Evolutionary conservation across 2,329 filamentous ascomycete genomes (phyloP), one percentile per base, ranked within the genome.

Genomic region (Orbilia blumenaviensis): DNA sequence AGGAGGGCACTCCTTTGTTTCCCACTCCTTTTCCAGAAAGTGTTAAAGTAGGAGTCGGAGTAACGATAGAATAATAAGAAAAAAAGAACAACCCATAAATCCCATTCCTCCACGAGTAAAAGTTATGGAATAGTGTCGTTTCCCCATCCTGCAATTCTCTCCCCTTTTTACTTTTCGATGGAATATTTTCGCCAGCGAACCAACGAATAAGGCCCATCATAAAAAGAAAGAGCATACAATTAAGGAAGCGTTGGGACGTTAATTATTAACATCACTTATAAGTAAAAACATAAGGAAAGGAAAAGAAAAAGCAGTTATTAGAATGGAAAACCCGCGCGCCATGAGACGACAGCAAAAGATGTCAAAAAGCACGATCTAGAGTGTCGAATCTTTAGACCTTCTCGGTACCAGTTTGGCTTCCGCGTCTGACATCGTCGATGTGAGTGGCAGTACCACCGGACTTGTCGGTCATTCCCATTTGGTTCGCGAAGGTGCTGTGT

Each of bases 391-490:
- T 54, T 76, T 66, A 69, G 42, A 36, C 61, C 42, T 77, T 71
- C 58, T 69, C 64, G 64, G 42, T 23, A 60, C 38, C 63, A 23
- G 52, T 56, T 34, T 76, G 56, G 56, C 71, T 68, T 36, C 46
- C 66, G 25, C 66, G 58, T 46, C 72, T 54, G 34, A 69, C 66
- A 46, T 69, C 66, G 58, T 77, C 73, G 52, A 77, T 71, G 73
- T 77, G 73, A 10, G 73, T 54, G 38, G 73, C 73, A 42, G 66
- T 66, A 66, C 73, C 64, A 36, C 72, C 66, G 27, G 41, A 6
- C 73, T 77, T 77, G 66, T 77, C 73, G 73, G 73, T 77, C 64
- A 77, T 69, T 8, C 73, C 73, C 73, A 77, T 77, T 54, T 77
- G 66, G 66, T 64, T 77, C 42, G 73, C 73, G 23, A 77, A 77